Base-by-base conservation (phyloP, 495 filamentous ascomycete species). In the Staphylotrichum longicolle region DNA sequence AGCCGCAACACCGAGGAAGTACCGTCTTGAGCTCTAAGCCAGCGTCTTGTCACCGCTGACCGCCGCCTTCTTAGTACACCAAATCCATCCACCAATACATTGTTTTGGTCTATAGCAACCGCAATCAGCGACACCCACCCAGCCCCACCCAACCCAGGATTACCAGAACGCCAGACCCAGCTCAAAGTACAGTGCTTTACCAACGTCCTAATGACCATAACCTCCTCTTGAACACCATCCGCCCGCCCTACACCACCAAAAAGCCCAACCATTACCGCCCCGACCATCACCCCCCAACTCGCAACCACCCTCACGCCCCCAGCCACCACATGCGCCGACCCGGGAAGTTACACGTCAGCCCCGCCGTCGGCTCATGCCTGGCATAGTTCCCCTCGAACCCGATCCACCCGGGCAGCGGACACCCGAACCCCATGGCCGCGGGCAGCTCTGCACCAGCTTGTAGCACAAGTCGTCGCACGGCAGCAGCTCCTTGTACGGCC, bases 401-500 rank as follows among this genome's bases (percentile, higher is more conserved):
- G 40, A 65, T 58, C 5, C 68, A 71, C 0, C 75, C 74, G 14
- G 78, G 77, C 14, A 70, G 58, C 0, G 94, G 95, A 77, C 94
- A 99, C 4, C 69, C 73, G 64, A 99, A 98, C 6, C 80, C 80
- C 65, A 99, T 74, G 2, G 78, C 70, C n/a, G 90, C 79, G 4
- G 92, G 78, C 94, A 99, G 68, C 80, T 89, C 73, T 85, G 85
- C 20, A 95, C 89, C 3, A 98, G 77, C 20, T 84, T 81, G 70
- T 91, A 91, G 74, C 94, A 99, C 45, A 96, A 74, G 63, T 92
- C 85, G 54, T 86, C 78, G 68, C 92, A 96, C 0, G 94, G 94
- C 40, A 96, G 77, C 34, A 98, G 68, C 75, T 99, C 94, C 70
- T 92, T 96, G 73, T 98, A 97, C 0, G 94, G 93, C 0, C 95